Conservation (phyloP, 345 rosid genomes). For the Citrus maxima region DNA sequence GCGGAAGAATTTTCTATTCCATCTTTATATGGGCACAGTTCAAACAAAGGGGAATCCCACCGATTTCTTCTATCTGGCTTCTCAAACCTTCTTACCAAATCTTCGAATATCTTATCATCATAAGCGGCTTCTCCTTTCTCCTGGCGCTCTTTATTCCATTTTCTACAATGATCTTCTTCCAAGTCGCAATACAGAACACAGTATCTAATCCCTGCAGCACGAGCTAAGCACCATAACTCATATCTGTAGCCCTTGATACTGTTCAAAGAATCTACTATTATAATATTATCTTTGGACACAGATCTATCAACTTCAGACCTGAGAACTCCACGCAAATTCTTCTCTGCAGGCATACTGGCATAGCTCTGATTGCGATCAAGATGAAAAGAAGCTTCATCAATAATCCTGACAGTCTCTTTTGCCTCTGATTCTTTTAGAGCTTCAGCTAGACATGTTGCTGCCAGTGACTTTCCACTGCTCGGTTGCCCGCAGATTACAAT, state of each 20-base stretch:
- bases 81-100: slow-evolving; percentile 84
- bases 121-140: slow-evolving; percentile 61
- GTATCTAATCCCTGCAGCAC: slow-evolving; percentile 82
- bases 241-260: slow-evolving; percentile 94
- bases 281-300: slow-evolving; percentile 70
- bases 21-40: slow-evolving; percentile 56
- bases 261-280: slow-evolving; percentile 90
- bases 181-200: slow-evolving; percentile 74
- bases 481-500: slow-evolving; percentile 96
- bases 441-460: slow-evolving; percentile 59
- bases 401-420: slow-evolving; percentile 52
- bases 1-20: slow-evolving; percentile 57
- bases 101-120: slow-evolving; percentile 65
- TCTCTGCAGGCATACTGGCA: slow-evolving; percentile 86
- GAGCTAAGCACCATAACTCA: slow-evolving; percentile 95
- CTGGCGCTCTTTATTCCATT: slow-evolving; percentile 76
- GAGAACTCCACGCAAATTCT: slow-evolving; percentile 85
- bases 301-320: slow-evolving; percentile 99
- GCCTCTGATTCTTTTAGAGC: slow-evolving; percentile 65
- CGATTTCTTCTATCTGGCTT: slow-evolving; percentile 84
- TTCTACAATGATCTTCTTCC: slow-evolving; percentile 57
- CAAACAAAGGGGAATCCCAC: slow-evolving; percentile 97
- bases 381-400: slow-evolving; percentile 78
- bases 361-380: slow-evolving; percentile 89
- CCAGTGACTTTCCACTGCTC: slow-evolving; percentile 86